phyloP scores from a whole-genome alignment of 257 asterid genomes.

The Mentha longifolia region DNA sequence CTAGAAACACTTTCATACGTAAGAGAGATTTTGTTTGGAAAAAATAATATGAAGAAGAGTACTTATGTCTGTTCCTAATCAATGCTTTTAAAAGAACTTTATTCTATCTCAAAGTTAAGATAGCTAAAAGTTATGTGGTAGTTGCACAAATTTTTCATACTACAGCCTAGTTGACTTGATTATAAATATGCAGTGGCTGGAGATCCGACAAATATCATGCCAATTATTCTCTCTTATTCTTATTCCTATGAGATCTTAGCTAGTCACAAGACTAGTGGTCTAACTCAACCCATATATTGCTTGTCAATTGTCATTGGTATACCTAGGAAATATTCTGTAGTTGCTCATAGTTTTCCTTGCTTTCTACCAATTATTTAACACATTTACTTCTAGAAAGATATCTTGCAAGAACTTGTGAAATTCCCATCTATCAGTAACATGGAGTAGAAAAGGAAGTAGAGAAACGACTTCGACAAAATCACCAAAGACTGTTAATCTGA shows the following conservation, averaged over 20 bases:
- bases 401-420: neutral
- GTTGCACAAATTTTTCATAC: too few species aligned
- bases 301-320: too few species aligned
- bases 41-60: neutral
- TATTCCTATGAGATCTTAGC: too few species aligned
- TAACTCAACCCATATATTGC: too few species aligned
- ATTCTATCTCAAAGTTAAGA: neutral
- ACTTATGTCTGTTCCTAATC: conserved; percentile 1
- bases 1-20: neutral
- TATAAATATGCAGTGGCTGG: too few species aligned
- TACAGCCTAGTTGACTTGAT: too few species aligned
- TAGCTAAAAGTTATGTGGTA: too few species aligned
- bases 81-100: neutral
- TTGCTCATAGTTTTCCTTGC: conserved; percentile 17
- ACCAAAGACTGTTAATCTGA: conserved; percentile 13
- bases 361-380: neutral
- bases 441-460: neutral
- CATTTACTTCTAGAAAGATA: conserved; percentile 10
- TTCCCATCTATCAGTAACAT: conserved; percentile 13
- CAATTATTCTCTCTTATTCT: too few species aligned
- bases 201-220: too few species aligned
- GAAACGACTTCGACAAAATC: neutral
- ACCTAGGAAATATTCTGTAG: neutral
- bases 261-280: too few species aligned
- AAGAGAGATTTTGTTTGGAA: neutral